These are phyloP conservation scores for Kingdonia uniflora DNA, from an alignment of 164 flowering plant genomes.

Conservation along the genomic window DNA sequence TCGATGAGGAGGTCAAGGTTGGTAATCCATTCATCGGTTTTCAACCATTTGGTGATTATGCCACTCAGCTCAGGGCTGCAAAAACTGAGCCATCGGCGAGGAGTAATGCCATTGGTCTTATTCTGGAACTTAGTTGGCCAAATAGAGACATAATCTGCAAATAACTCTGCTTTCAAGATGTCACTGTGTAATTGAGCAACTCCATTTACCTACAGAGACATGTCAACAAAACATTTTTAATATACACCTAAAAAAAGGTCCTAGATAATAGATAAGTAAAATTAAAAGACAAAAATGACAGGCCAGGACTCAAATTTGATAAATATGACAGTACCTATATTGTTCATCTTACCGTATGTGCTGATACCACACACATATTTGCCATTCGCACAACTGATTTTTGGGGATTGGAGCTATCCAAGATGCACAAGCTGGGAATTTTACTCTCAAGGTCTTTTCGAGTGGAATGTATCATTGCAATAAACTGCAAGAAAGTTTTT, in stretches of 20 bases:
- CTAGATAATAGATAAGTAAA: too few species aligned
- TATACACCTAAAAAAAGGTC: background rate
- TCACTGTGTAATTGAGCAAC: conserved; percentile 96
- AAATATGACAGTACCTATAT: too few species aligned
- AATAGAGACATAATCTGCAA: conserved; percentile 83
- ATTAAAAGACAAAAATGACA: background rate
- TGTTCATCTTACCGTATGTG: conserved; percentile 63
- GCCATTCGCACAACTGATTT: conserved; percentile 98
- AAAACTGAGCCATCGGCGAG: conserved; percentile 91
- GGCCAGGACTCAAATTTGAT: too few species aligned
- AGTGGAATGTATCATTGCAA: conserved; percentile 37
- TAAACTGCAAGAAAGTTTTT: conserved; percentile 52
- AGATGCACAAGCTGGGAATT: conserved; percentile 48
- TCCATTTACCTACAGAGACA: conserved; percentile 73
- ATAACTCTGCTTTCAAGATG: conserved; percentile 74
- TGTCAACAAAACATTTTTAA: background rate
- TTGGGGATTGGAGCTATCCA: conserved; percentile 75
- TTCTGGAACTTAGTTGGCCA: conserved; percentile 97
- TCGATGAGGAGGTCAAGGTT: conserved; percentile 70
- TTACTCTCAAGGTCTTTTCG: conserved; percentile 60
- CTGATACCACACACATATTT: conserved; percentile 89
- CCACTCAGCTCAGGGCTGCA: conserved; percentile 89
- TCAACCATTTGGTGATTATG: conserved; percentile 86
- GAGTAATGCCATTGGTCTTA: conserved; percentile 97
- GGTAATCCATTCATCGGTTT: conserved; percentile 83